These are phyloP conservation scores for Carnegiea gigantea DNA, from an alignment of 179 eudicot species.

Conservation along the genomic window DNA sequence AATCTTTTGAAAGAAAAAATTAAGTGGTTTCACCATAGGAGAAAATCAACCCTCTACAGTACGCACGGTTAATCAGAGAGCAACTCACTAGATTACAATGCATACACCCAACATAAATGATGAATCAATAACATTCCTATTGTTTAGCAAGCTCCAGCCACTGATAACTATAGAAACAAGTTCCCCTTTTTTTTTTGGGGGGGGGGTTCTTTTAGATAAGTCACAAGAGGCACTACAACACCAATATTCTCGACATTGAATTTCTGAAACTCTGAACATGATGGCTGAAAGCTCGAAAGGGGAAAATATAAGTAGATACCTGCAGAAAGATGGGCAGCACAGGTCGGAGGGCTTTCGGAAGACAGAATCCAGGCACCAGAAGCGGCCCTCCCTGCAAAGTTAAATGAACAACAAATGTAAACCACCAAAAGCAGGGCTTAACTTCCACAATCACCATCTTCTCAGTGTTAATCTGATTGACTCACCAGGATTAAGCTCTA, in stretches of 20 bases:
- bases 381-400: conserved; percentile 76
- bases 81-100: not conserved
- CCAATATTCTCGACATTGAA: not conserved
- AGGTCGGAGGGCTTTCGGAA: conserved; percentile 95
- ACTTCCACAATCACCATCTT: not conserved
- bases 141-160: not conserved
- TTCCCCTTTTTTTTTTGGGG: not conserved
- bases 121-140: not conserved
- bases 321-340: conserved; percentile 93
- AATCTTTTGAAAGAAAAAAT: not conserved
- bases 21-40: too few relatives aligned
- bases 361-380: conserved; percentile 91
- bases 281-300: conserved; percentile 3
- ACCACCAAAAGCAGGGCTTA: not conserved
- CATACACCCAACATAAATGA: not conserved
- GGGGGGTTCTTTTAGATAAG: not conserved
- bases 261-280: not conserved
- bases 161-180: not conserved
- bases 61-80: not conserved
- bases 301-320: conserved; percentile 41
- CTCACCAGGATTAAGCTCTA: not conserved
- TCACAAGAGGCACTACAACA: not conserved
- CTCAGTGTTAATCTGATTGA: not conserved
- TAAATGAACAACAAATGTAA: not conserved
- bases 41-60: not conserved